These are phyloP conservation scores for Blastobotrys buckinghamii DNA, from an alignment of 1,139 yeast species.

Conservation along the genomic window DNA sequence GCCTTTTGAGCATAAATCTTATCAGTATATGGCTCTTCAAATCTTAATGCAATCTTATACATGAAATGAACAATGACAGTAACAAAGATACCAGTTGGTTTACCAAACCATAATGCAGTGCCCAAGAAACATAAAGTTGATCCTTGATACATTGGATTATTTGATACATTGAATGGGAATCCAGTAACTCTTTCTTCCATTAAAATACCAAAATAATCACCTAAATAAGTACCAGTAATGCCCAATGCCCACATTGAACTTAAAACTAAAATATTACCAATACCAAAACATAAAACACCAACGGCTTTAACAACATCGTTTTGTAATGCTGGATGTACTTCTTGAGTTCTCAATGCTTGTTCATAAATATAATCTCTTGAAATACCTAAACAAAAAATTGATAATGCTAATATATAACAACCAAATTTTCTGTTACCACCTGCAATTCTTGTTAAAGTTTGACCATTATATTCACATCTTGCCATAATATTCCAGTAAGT, in stretches of 20 bases:
- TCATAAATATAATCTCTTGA: constrained; percentile 74
- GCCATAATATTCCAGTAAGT: constrained; percentile 94
- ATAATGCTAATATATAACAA: constrained; percentile 73
- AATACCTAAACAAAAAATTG: constrained; percentile 81
- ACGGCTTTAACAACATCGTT: constrained; percentile 37
- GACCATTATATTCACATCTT: constrained; percentile 71
- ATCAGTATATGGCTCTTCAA: constrained; percentile 96
- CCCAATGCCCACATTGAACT: constrained; percentile 93
- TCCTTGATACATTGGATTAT: constrained; percentile 97
- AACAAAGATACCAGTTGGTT: constrained; percentile 79
- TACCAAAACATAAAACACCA: constrained; percentile 46
- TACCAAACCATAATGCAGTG: constrained; percentile 80
- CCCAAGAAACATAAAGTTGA: constrained; percentile 86
- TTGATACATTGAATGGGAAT: constrained; percentile 85
- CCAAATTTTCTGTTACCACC: constrained; percentile 67
- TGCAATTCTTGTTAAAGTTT: constrained; percentile 63
- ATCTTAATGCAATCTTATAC: constrained; percentile 76
- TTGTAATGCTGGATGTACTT: constrained; percentile 32
- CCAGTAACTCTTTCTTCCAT: constrained; percentile 88
- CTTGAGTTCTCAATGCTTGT: constrained; percentile 55
- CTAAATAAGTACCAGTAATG: constrained; percentile 91
- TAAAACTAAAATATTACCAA: constrained; percentile 75
- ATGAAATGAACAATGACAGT: constrained; percentile 68
- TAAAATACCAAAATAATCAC: constrained; percentile 94
- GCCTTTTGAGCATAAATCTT: constrained; percentile 73